These are phyloP conservation scores for Vitis hybrid DNA, from an alignment of 177 flowering plant species.

Conservation along the genomic window DNA sequence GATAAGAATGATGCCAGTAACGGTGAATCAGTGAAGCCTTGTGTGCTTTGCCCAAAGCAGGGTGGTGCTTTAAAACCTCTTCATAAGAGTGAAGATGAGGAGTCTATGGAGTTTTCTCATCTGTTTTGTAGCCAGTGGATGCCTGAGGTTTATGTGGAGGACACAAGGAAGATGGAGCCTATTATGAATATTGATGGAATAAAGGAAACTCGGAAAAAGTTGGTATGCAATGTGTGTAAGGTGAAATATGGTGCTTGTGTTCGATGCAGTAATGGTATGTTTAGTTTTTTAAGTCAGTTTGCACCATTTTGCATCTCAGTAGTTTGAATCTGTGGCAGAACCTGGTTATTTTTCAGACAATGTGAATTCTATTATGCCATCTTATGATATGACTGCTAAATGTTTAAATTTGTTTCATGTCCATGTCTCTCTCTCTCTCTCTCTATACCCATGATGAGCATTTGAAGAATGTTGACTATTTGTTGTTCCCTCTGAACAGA, in stretches of 20 bases:
- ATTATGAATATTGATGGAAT: conserved; percentile 66
- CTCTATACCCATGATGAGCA: neutral
- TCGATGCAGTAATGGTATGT: conserved; percentile 96
- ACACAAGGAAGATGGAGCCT: conserved; percentile 72
- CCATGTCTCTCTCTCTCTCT: neutral
- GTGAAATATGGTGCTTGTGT: conserved; percentile 84
- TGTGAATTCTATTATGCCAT: neutral
- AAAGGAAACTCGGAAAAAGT: conserved; percentile 59
- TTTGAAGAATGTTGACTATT: neutral
- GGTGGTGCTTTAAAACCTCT: conserved; percentile 88
- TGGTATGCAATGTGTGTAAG: conserved; percentile 82
- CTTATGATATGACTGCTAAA: neutral
- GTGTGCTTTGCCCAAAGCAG: conserved; percentile 77
- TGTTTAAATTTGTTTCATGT: too few species aligned
- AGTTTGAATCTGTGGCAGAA: neutral
- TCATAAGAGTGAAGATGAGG: conserved; percentile 24
- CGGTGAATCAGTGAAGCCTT: conserved; percentile 36
- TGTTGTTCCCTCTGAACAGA: neutral
- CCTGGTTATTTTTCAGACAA: neutral
- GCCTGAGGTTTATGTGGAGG: conserved; percentile 83
- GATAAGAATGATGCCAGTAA: conserved; percentile 16
- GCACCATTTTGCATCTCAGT: conserved; percentile 9
- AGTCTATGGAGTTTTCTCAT: conserved; percentile 60
- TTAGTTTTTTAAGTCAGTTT: conserved; percentile 22
- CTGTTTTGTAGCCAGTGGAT: conserved; percentile 88